These are phyloP conservation scores for Fusarium luffae DNA, from an alignment of 2,329 filamentous ascomycete genomes.

Conservation along the genomic window DNA sequence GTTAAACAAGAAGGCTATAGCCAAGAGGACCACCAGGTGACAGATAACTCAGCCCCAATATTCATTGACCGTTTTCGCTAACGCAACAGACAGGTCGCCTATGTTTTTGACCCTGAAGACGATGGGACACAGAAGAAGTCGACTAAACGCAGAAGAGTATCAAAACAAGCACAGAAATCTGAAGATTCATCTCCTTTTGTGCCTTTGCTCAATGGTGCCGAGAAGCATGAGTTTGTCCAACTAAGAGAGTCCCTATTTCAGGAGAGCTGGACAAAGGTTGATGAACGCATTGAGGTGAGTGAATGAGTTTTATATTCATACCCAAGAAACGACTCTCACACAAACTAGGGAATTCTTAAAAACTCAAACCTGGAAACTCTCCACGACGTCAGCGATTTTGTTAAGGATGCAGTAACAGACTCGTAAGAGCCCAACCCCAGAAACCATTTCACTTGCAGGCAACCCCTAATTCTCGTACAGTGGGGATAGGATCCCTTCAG, in stretches of 20 bases:
- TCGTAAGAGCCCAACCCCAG: slow-evolving; percentile 44
- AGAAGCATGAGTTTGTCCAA: slow-evolving; percentile 59
- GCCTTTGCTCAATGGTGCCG: slow-evolving; percentile 65
- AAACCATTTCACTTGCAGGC: background rate
- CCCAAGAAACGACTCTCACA: slow-evolving; percentile 40
- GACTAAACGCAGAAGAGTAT: slow-evolving; percentile 67
- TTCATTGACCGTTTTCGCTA: slow-evolving; percentile 12
- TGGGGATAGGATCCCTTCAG: slow-evolving; percentile 69
- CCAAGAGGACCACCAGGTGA: slow-evolving; percentile 61
- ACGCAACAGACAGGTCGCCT: slow-evolving; percentile 62
- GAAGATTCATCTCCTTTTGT: slow-evolving; percentile 55
- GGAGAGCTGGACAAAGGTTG: slow-evolving; percentile 71
- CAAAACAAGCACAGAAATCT: slow-evolving; percentile 51
- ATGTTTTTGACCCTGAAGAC: slow-evolving; percentile 68
- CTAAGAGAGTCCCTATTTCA: slow-evolving; percentile 71
- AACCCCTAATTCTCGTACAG: slow-evolving; percentile 42
- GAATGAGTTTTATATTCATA: background rate
- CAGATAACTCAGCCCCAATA: background rate
- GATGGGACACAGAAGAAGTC: slow-evolving; percentile 53
- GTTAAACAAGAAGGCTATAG: slow-evolving; percentile 43
- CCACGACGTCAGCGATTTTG: slow-evolving; percentile 67
- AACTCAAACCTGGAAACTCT: slow-evolving; percentile 71
- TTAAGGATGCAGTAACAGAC: slow-evolving; percentile 53
- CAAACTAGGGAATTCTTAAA: slow-evolving; percentile 63
- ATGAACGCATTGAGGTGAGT: slow-evolving; percentile 67